Conservation (phyloP, 176 grass and related monocot species). For the Cymbopogon citratus region DNA sequence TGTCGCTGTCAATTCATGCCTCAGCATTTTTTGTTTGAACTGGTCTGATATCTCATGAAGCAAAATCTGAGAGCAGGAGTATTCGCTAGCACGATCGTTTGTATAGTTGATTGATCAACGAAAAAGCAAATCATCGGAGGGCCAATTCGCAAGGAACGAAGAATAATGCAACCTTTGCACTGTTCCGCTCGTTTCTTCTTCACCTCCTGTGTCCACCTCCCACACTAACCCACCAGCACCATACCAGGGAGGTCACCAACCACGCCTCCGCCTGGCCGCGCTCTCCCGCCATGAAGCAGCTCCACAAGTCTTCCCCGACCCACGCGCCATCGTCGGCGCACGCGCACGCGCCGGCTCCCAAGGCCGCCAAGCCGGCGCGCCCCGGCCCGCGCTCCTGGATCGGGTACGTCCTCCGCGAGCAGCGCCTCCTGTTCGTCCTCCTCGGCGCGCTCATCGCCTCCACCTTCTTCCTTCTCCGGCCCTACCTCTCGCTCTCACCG, state of each 20-base stretch:
- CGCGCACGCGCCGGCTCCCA: constrained; percentile 40
- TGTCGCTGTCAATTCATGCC: neutral
- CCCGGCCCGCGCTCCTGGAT: constrained; percentile 54
- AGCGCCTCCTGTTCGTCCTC: constrained; percentile 92
- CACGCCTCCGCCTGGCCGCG: neutral
- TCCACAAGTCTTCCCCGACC: constrained; percentile 50
- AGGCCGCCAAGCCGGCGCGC: constrained; percentile 35
- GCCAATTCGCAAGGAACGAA: constrained; percentile 15
- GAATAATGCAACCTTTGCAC: neutral
- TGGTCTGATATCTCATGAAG: neutral
- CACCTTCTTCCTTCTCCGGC: constrained; percentile 90
- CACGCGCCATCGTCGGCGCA: constrained; percentile 34
- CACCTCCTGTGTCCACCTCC: neutral
- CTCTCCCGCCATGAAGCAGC: constrained; percentile 66
- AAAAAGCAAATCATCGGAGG: constrained; percentile 1
- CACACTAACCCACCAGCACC: neutral
- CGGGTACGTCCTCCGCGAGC: constrained; percentile 85
- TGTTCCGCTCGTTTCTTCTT: constrained; percentile 13
- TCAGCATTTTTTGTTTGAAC: neutral
- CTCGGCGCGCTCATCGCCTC: constrained; percentile 90
- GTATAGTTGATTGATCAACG: neutral
- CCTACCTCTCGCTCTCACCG: constrained; percentile 46
- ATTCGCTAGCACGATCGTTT: neutral
- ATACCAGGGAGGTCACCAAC: neutral
- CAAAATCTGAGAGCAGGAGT: neutral